Base-by-base conservation (phyloP, 805 yeast genomes). In the Saccharomycopsis fodiens region DNA sequence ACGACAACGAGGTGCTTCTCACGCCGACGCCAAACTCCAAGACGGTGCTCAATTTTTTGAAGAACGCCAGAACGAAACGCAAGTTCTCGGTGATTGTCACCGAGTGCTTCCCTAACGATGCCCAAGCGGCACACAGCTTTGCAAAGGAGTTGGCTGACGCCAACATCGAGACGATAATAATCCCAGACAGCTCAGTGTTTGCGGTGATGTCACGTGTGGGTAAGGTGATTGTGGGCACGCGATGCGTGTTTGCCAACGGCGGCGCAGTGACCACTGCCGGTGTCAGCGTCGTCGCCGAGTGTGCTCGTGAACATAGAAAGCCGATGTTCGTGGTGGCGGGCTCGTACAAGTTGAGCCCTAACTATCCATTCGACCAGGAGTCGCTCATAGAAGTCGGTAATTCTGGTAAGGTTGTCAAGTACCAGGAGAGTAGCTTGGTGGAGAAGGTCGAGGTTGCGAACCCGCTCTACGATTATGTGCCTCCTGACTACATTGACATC, bases 121-220 rank as follows among this genome's bases (percentile, higher is more conserved):
- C 85, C n/a, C 69, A 69, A 20, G 69, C 69, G 19, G 86, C 97
- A 1, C 95, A 86, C 56, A 68, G 67, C 48, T 86, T 91, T 59
- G 96, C 93, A 19, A 77, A 78, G 56, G 76, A 74, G 46, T 72
- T 93, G 52, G 82, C 95, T 1, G 82, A 79, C 46, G 87, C 91
- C 46, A 85, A 89, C 44, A 86, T 93, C 39, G 95, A 88, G 52
- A 82, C 96, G 1, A 84, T 89, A 2, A 75, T 93, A 45, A 84
- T 93, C 30, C 97, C 98, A 1, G 99, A 93, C 60, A 75, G 95
- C 3, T 83, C 95, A 21, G 88, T 83, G 0, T 87, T 82, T 63
- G 97, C 98, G 0, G 87, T 93, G 39, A 93, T 93, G 97, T 85
- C 96, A 32, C 72, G 96, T 53, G 97, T 93, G 3, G 96, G 97